Evolutionary conservation across 371 early-diverging fungal genomes (phyloP), one percentile per base, ranked within the genome.

Genomic region (Apophysomyces variabilis): DNA sequence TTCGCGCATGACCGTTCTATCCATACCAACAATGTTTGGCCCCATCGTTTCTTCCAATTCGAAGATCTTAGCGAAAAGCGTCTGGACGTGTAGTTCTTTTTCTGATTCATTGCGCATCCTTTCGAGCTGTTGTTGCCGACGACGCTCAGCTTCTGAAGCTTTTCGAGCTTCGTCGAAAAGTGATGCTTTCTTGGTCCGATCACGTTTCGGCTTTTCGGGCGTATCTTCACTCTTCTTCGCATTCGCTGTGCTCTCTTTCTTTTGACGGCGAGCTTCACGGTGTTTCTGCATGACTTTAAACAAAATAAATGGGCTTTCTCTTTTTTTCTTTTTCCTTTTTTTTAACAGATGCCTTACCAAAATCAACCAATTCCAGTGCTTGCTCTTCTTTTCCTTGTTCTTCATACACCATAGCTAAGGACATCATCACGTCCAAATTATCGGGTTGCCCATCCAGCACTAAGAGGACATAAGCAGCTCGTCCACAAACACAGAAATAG

Each of bases 351-450:
- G 32, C 1, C 60, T 68, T 78, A 84, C 87, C 86, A 72, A 70
- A 77, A 38, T 85, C 85, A 1, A 85, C 87, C 56, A 92, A 79
- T 32, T 86, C 80, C 37, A 86, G 72, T 1, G 96, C 95, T 57
- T 80, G 72, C 12, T 90, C 92, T 38, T 87, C 85, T 32, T 92
- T 86, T 39, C 95, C 95, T 70, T 89, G 79, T 56, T 92, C 93
- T 75, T 95, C 93, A 66, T 94, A 95, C 0, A 96, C 84, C 43
- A 92, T 85, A 11, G 91, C 93, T 5, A 97, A 78, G 60, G 90
- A 86, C 74, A 93, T 73, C 72, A 91, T 90, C 64, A 89, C 86
- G 32, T 93, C 93, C 21, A 89, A 70, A 69, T 94, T 90, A 9
- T 86, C 76, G 0, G 93, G 90, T 54, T 79, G 78, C 32, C 79